These are phyloP conservation scores for Imleria badia DNA, from an alignment of 768 basidiomycete species.

Conservation along the genomic window DNA sequence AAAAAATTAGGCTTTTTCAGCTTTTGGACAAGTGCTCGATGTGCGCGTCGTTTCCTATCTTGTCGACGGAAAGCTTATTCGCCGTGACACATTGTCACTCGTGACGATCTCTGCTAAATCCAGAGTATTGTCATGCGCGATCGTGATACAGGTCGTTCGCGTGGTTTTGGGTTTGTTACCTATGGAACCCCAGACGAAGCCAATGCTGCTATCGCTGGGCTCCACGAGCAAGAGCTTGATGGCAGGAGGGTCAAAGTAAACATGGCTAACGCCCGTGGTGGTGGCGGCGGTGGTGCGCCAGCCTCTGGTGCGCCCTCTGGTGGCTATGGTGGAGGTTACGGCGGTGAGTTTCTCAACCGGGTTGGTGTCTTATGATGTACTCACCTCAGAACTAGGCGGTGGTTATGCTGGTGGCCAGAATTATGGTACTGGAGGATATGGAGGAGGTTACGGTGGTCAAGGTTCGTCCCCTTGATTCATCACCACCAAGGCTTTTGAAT, in stretches of 20 bases:
- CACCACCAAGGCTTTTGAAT: not conserved
- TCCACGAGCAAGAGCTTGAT: slow-evolving; percentile 93
- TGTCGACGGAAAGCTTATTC: slow-evolving; percentile 22
- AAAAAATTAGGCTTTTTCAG: slow-evolving; percentile 70
- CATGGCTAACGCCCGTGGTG: slow-evolving; percentile 71
- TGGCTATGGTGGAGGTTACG: slow-evolving; percentile 33
- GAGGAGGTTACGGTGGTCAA: slow-evolving; percentile 21
- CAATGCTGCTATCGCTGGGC: slow-evolving; percentile 64
- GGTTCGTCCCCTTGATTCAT: not conserved
- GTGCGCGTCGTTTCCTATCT: slow-evolving; percentile 62
- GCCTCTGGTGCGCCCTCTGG: slow-evolving; percentile 32
- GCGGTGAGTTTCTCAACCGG: slow-evolving; percentile 8
- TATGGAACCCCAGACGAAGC: slow-evolving; percentile 65
- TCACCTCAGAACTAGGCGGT: slow-evolving; percentile 26
- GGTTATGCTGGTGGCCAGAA: slow-evolving; percentile 31
- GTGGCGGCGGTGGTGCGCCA: slow-evolving; percentile 46
- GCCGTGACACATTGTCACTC: not conserved
- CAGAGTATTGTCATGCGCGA: slow-evolving; percentile 98
- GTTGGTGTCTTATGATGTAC: not conserved
- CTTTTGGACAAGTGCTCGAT: slow-evolving; percentile 84
- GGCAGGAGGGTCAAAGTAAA: slow-evolving; percentile 90
- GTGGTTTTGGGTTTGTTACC: slow-evolving; percentile 97
- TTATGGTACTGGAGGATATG: slow-evolving; percentile 23
- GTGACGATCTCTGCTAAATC: slow-evolving; percentile 36
- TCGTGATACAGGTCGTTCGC: slow-evolving; percentile 94